phyloP scores from a whole-genome alignment of 2,329 filamentous ascomycete species.

The Calonectria multiphialidica region DNA sequence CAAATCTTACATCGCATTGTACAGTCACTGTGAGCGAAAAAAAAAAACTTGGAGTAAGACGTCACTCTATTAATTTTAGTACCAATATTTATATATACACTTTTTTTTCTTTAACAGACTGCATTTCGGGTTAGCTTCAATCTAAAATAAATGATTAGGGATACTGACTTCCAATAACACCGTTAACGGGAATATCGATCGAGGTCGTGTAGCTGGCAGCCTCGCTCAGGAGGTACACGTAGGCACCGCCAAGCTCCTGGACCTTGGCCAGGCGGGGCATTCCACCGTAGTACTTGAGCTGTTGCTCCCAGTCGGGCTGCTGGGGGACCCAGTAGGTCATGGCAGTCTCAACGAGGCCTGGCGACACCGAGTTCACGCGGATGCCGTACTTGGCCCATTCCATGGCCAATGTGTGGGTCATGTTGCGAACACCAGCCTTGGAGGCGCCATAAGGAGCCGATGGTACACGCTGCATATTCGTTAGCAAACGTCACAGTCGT shows the following conservation, averaged over 20 bases:
- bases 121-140: neutral
- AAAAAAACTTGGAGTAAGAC: neutral
- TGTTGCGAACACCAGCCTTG: slow-evolving; percentile 57
- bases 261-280: slow-evolving; percentile 66
- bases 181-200: slow-evolving; percentile 58
- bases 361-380: slow-evolving; percentile 35
- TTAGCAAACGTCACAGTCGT: neutral
- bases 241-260: slow-evolving; percentile 68
- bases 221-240: slow-evolving; percentile 67
- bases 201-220: slow-evolving; percentile 62
- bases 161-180: slow-evolving; percentile 34
- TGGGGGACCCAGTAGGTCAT: slow-evolving; percentile 64
- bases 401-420: slow-evolving; percentile 56
- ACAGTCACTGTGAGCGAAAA: neutral
- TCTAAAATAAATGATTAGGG: too few species aligned
- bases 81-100: neutral
- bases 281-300: slow-evolving; percentile 70
- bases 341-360: slow-evolving; percentile 50
- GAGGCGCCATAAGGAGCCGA: slow-evolving; percentile 60
- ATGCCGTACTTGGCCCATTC: slow-evolving; percentile 60
- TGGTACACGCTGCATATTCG: slow-evolving; percentile 5
- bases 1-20: neutral
- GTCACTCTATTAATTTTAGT: neutral
- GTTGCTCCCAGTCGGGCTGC: slow-evolving; percentile 65
- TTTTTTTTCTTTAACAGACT: slow-evolving; percentile 25